phyloP scores from a whole-genome alignment of 257 asterid species.

The Penstemon eatonii region DNA sequence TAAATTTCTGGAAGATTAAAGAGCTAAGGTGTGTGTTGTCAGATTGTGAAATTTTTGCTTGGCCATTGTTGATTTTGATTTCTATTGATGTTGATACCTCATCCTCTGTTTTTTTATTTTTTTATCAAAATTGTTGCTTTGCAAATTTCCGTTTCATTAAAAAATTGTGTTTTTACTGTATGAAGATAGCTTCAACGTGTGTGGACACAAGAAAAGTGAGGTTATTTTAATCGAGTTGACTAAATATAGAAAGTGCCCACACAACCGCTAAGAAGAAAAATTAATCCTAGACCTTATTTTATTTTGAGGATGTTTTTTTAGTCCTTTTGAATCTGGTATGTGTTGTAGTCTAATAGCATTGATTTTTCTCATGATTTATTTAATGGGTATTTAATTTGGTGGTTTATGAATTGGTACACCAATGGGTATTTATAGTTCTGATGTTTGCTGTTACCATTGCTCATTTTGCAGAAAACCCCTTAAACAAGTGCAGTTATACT shows the following conservation, averaged over 20 bases:
- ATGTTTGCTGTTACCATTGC: constrained; percentile 25
- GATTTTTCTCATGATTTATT: neutral
- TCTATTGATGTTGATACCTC: too few relatives aligned
- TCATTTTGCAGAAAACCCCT: constrained; percentile 42
- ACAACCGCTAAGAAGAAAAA: too few relatives aligned
- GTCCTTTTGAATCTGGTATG: constrained; percentile 23
- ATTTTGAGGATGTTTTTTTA: constrained; percentile 24
- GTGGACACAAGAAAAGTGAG: constrained; percentile 38
- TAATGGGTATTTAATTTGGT: constrained; percentile 3
- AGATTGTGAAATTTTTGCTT: too few relatives aligned
- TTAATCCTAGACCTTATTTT: constrained; percentile 10
- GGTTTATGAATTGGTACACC: neutral
- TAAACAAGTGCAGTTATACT: constrained; percentile 10
- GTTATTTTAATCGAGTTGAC: constrained; percentile 45
- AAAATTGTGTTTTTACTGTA: constrained; percentile 8
- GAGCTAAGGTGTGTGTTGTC: too few relatives aligned
- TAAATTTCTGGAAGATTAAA: too few relatives aligned
- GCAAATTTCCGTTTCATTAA: too few relatives aligned
- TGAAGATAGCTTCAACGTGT: constrained; percentile 30
- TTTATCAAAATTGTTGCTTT: too few relatives aligned
- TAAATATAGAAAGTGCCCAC: constrained; percentile 31
- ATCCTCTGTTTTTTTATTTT: too few relatives aligned
- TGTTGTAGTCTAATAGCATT: neutral
- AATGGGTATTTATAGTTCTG: constrained; percentile 11
- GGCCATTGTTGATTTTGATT: too few relatives aligned